Conservation (phyloP, 2,329 filamentous ascomycete species). For the Onygenales sp. region DNA sequence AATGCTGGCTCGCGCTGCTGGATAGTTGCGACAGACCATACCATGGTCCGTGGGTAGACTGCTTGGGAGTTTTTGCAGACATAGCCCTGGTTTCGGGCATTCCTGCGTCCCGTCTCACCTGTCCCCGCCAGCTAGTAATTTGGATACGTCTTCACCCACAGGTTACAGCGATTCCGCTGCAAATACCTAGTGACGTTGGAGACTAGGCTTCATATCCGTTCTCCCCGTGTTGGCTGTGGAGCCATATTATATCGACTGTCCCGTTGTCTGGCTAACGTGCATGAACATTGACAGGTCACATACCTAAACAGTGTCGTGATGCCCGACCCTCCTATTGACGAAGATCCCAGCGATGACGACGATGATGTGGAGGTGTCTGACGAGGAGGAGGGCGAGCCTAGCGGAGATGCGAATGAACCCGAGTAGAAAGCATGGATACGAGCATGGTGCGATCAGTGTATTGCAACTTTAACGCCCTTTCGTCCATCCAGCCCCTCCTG, state of each 20-base stretch:
- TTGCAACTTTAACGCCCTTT: not conserved
- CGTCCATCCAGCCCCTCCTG: too few species aligned
- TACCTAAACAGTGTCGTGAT: constrained; percentile 65
- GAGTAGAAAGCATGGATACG: not conserved
- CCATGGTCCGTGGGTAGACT: not conserved
- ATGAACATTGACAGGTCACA: constrained; percentile 44
- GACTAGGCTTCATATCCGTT: not conserved
- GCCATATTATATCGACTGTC: not conserved
- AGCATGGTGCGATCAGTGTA: constrained; percentile 5
- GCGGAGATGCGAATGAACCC: not conserved
- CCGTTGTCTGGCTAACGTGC: constrained; percentile 17
- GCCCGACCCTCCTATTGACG: constrained; percentile 52
- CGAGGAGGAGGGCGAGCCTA: constrained; percentile 6
- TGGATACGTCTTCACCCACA: not conserved
- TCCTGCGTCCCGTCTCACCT: not conserved
- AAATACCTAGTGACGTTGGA: not conserved
- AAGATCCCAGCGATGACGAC: constrained; percentile 26
- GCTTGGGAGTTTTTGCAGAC: not conserved
- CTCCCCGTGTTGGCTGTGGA: not conserved
- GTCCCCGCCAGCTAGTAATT: not conserved
- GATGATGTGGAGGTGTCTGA: constrained; percentile 10
- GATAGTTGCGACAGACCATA: not conserved
- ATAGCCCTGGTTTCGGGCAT: not conserved
- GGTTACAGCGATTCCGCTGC: not conserved
- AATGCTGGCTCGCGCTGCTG: not conserved